Percentiles rank a stretch among this genome's conserved stretches.
phyloP scores from a whole-genome alignment of 2,329 filamentous ascomycete species.

The Coniochaeta sp. region DNA sequence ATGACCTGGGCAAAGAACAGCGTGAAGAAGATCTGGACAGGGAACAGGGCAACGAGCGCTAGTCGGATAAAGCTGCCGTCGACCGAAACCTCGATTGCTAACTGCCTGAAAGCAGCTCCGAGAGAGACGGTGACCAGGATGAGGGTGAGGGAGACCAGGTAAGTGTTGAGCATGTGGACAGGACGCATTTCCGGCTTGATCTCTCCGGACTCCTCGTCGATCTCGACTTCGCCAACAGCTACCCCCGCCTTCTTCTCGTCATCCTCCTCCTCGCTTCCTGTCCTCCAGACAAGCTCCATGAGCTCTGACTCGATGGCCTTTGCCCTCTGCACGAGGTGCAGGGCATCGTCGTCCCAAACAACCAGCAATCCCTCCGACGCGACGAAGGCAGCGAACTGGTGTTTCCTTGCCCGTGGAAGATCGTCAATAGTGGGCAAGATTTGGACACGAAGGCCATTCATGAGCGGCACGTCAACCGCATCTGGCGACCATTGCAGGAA shows the following conservation, averaged over 20 bases:
- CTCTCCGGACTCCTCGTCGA: constrained; percentile 67
- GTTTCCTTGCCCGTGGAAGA: constrained; percentile 62
- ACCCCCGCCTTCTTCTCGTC: constrained; percentile 46
- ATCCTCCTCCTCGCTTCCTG: constrained; percentile 40
- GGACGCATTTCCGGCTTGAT: constrained; percentile 56
- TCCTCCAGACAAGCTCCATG: constrained; percentile 70
- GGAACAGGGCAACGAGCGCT: constrained; percentile 57
- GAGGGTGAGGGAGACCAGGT: constrained; percentile 60
- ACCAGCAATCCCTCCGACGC: constrained; percentile 62
- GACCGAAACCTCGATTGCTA: constrained; percentile 61
- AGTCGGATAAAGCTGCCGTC: constrained; percentile 57
- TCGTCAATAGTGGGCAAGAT: constrained; percentile 67
- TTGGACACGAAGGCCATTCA: constrained; percentile 70
- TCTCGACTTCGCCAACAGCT: constrained; percentile 41
- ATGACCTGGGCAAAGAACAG: constrained; percentile 77
- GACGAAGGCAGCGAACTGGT: constrained; percentile 76
- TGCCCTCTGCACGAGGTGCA: constrained; percentile 61
- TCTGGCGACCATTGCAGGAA: constrained; percentile 67
- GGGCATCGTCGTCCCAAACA: constrained; percentile 76
- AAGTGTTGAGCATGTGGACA: constrained; percentile 62
- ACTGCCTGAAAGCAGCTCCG: constrained; percentile 61
- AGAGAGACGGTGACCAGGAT: constrained; percentile 57
- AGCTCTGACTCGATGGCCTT: constrained; percentile 68
- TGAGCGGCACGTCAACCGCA: constrained; percentile 66
- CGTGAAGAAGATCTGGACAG: constrained; percentile 72